Evolutionary conservation across 306 rosid species (phyloP).

Genomic region (Begonia loranthoides): DNA sequence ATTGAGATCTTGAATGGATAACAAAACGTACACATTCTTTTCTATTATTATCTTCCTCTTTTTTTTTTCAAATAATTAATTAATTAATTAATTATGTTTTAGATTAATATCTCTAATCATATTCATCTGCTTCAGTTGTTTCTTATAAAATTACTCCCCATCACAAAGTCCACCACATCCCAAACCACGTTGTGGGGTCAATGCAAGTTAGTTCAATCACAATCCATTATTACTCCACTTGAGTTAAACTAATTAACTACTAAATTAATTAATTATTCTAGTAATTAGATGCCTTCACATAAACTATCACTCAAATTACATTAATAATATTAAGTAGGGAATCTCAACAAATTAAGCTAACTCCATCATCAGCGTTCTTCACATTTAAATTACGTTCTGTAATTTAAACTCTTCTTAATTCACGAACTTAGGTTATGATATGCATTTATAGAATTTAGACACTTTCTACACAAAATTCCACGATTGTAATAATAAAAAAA

Average conservation of each 20-base stretch:
- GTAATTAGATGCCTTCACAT: background rate
- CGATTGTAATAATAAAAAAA: background rate
- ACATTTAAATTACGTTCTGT: no score
- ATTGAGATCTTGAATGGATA: constrained; percentile 2
- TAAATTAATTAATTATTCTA: background rate
- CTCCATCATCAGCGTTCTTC: background rate
- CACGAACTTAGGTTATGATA: no score
- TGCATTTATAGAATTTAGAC: background rate
- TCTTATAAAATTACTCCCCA: background rate
- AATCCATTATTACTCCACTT: background rate
- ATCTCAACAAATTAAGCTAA: background rate
- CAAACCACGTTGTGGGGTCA: constrained; percentile 10
- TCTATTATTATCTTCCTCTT: background rate
- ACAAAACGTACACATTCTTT: background rate
- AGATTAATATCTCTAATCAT: background rate
- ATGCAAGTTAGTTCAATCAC: background rate
- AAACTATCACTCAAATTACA: background rate
- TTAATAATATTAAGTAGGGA: background rate
- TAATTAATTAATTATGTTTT: background rate
- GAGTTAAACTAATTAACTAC: background rate
- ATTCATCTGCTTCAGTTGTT: no score
- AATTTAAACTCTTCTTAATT: no score
- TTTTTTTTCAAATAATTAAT: background rate
- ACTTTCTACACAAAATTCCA: no score
- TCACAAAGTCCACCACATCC: constrained; percentile 7